Evolutionary conservation across 2,329 filamentous ascomycete species (phyloP), one percentile per base, ranked within the genome.

Genomic region (Ciborinia camelliae): DNA sequence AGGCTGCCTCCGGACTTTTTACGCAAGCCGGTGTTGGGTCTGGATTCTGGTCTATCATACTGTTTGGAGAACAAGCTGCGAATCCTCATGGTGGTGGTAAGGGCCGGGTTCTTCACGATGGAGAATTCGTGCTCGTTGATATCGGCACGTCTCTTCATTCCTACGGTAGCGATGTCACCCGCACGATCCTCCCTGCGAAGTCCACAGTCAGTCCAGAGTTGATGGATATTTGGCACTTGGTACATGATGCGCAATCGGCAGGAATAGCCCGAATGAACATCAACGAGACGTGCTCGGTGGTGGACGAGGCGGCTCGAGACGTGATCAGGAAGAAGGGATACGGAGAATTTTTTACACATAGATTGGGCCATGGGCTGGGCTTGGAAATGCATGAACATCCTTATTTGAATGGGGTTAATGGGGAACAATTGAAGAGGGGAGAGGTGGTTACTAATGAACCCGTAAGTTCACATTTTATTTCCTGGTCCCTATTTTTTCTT

Each of bases 311-410:
- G 1, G 84, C 85, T 4, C 78, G 85, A 2, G 75, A 75, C 0
- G 77, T 88, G 26, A 88, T 88, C 57, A 61, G 41, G 6, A 62
- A 72, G 35, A 62, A 60, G n/a, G 69, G 69, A 26, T 87, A 86
- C 63, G 84, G 83, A 0, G 75, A 80, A 28, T 80, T 79, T 0
- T 88, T 87, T 68, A 88, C 85, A 0, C 85, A 88, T 68, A 79
- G 86, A 3, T 76, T 88, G 1, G 85, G 86, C 0, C 86, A 88
- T 69, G 82, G 86, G 0, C 84, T 88, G 47, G 86, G 86, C 0
- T 84, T 88, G 71, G 87, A 88, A 75, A 85, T 85, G 4, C 86
- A 88, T 67, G 85, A 88, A 71, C 84, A 83, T 45, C 86, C 85
- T 0, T 88, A 88, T 68, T 75, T 88, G 23, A 86, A 88, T 72